These are phyloP conservation scores for Lachnellula willkommii DNA, from an alignment of 2,329 filamentous ascomycete species.

Conservation along the genomic window DNA sequence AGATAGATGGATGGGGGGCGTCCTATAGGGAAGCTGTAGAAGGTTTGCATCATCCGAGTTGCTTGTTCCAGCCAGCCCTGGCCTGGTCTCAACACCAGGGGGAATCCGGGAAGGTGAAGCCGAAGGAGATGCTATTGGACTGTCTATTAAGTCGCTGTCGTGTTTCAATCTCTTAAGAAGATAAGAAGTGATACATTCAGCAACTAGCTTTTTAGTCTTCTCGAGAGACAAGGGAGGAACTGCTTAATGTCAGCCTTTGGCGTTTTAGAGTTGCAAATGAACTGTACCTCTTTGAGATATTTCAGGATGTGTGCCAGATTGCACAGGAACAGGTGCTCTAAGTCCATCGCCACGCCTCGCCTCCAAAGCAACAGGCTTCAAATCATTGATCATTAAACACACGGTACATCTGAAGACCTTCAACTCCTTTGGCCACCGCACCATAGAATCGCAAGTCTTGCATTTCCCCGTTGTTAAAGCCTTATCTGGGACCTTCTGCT, in stretches of 20 bases:
- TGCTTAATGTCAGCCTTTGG: conserved; percentile 16
- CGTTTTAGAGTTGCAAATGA: neutral
- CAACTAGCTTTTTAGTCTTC: conserved; percentile 53
- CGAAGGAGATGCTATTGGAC: conserved; percentile 17
- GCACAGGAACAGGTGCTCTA: conserved; percentile 15
- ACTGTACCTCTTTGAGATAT: conserved; percentile 22
- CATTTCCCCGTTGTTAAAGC: conserved; percentile 68
- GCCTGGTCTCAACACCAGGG: neutral
- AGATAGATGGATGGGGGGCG: conserved; percentile 13
- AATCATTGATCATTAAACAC: conserved; percentile 79
- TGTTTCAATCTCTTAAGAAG: conserved; percentile 41
- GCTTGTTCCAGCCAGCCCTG: neutral
- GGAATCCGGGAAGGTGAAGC: conserved; percentile 14
- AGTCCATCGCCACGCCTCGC: conserved; percentile 26
- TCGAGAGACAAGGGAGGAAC: conserved; percentile 52
- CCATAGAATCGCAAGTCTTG: conserved; percentile 77
- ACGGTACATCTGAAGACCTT: conserved; percentile 76
- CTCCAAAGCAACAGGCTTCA: conserved; percentile 43
- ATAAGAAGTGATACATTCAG: conserved; percentile 44
- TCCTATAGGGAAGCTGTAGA: neutral
- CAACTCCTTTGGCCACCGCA: conserved; percentile 71
- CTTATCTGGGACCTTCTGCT: conserved; percentile 39
- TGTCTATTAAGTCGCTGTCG: conserved; percentile 27
- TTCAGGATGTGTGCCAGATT: conserved; percentile 15
- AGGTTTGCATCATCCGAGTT: neutral